These are phyloP conservation scores for Lolium rigidum DNA, from an alignment of 176 grass and related monocot species.

Conservation along the genomic window DNA sequence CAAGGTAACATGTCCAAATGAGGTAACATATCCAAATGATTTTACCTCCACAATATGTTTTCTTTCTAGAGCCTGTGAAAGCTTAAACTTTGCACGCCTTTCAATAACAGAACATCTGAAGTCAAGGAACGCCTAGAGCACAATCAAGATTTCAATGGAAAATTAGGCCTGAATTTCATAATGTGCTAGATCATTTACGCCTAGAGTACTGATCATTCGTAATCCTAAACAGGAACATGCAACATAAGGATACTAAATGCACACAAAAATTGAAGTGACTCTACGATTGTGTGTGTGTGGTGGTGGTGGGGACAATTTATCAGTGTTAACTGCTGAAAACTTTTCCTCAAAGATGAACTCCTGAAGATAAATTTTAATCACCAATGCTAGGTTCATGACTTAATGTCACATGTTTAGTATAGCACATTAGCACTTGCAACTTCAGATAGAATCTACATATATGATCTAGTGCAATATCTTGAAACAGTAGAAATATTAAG, in stretches of 20 bases:
- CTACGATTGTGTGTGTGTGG: background rate
- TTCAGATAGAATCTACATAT: conserved; percentile 19
- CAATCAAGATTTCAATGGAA: conserved; percentile 19
- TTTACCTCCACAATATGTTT: conserved; percentile 97
- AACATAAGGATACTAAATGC: conserved; percentile 23
- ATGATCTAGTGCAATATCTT: background rate
- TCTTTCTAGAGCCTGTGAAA: conserved; percentile 86
- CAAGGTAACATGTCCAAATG: conserved; percentile 34
- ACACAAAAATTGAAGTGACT: background rate
- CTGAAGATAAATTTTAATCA: conserved; percentile 5
- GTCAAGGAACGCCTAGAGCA: conserved; percentile 83
- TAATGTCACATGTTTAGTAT: conserved; percentile 15
- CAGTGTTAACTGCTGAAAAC: background rate
- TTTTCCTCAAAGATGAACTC: conserved; percentile 19
- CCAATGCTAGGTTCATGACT: conserved; percentile 25
- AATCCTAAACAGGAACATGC: conserved; percentile 21
- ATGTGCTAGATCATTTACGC: conserved; percentile 27
- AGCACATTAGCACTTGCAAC: conserved; percentile 2
- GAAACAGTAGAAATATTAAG: conserved; percentile 16
- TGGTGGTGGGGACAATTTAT: background rate
- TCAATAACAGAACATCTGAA: conserved; percentile 91
- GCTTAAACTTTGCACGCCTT: conserved; percentile 95
- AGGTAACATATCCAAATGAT: conserved; percentile 36
- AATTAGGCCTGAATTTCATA: conserved; percentile 16
- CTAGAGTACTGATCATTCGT: conserved; percentile 16